phyloP scores from a whole-genome alignment of 2,329 filamentous ascomycete genomes.

The Trichoderma sp. region DNA sequence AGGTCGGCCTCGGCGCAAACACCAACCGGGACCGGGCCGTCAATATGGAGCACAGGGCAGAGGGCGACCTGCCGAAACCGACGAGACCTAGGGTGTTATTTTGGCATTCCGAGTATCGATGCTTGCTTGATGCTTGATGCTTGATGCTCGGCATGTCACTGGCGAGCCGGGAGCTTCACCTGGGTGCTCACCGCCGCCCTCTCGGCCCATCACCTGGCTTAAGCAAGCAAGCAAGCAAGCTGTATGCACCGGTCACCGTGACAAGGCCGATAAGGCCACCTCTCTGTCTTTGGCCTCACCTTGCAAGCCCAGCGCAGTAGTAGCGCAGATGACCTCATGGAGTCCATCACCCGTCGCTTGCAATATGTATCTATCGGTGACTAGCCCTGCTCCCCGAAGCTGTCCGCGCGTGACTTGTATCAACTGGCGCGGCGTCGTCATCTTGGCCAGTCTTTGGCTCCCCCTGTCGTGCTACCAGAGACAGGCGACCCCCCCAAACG shows the following conservation, averaged over 20 bases:
- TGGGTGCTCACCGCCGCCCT: not conserved
- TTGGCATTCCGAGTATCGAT: not conserved
- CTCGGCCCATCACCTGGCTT: not conserved
- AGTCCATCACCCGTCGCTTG: not conserved
- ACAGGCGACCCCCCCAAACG: not conserved
- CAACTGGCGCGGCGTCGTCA: conserved; percentile 12
- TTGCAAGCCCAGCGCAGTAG: not conserved
- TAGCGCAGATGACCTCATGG: conserved; percentile 10
- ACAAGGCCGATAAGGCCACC: not conserved
- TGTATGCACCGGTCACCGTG: not conserved
- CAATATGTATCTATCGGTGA: not conserved
- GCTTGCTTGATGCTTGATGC: not conserved
- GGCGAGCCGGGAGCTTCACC: not conserved
- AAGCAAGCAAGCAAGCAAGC: not conserved
- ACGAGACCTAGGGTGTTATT: not conserved
- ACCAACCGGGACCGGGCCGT: not conserved
- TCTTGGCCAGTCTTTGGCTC: not conserved
- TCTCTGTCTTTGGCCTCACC: not conserved
- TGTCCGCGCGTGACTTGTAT: conserved; percentile 8
- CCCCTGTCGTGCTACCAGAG: not conserved
- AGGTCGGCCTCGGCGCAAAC: not conserved
- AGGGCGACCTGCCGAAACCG: not conserved
- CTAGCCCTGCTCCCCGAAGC: not conserved
- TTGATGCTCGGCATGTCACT: not conserved
- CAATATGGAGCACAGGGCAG: not conserved